Evolutionary conservation across 2,329 filamentous ascomycete species (phyloP).

Genomic region (Calonectria henricotiae): DNA sequence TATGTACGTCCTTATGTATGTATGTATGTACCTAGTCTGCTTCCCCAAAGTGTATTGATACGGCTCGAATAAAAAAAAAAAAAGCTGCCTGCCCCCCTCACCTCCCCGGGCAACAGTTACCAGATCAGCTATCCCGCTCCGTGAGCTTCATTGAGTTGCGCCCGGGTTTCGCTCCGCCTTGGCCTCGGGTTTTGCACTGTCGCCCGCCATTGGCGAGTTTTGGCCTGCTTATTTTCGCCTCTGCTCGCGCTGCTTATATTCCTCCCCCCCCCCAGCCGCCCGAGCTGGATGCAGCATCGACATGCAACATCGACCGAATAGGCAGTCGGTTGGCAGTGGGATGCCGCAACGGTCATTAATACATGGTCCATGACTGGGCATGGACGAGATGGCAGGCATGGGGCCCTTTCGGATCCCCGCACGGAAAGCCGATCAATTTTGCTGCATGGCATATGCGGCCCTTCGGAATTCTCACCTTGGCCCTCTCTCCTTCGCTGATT

Average conservation of each 20-base stretch:
- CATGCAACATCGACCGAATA: slow-evolving; percentile 13
- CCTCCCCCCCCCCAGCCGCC: background rate
- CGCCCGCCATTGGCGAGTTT: background rate
- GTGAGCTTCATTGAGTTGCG: slow-evolving; percentile 13
- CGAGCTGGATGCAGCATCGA: slow-evolving; percentile 11
- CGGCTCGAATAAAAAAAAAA: background rate
- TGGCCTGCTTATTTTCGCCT: slow-evolving; percentile 13
- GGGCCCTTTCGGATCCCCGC: slow-evolving; percentile 10
- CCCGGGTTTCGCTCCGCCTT: slow-evolving; percentile 14
- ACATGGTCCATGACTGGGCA: slow-evolving; percentile 12
- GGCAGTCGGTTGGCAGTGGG: slow-evolving; percentile 21
- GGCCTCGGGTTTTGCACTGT: slow-evolving; percentile 4
- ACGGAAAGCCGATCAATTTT: slow-evolving; percentile 17
- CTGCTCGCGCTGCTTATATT: background rate
- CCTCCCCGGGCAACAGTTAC: background rate
- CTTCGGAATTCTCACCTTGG: slow-evolving; percentile 13
- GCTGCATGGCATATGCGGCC: background rate
- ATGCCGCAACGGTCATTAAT: slow-evolving; percentile 18
- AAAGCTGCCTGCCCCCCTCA: background rate
- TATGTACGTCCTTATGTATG: no score
- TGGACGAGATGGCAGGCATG: background rate
- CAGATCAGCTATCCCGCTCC: slow-evolving; percentile 7
- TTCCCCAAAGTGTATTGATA: slow-evolving; percentile 19
- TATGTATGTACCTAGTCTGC: no score
- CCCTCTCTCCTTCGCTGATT: background rate